Base-by-base conservation (phyloP, 805 yeast species). In the Wickerhamiella domercqiae region DNA sequence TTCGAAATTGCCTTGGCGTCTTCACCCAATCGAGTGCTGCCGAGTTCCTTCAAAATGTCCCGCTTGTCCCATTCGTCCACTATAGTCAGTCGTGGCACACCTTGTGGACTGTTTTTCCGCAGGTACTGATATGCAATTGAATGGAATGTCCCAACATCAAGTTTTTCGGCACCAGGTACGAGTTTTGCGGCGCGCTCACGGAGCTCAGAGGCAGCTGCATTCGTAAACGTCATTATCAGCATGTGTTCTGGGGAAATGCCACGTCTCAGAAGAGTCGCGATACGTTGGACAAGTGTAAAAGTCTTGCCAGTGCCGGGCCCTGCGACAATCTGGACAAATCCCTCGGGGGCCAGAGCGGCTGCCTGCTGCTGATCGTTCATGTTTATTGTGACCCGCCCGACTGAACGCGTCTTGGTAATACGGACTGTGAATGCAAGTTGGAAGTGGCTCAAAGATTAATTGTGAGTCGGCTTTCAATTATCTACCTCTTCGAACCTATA, bases 141-240 rank as follows among this genome's bases (percentile, higher is more conserved):
- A 55, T 87, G 98, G 55, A 87, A 87, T 0, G 97, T 90, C 1
- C 96, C 97, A 24, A 86, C 71, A 40, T 75, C 57, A 16, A 87
- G 55, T 1, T 41, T 28, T 34, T 64, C 63, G 1, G 61, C 51
- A 2, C 43, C 35, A 4, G 38, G 37, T 9, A 22, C 26, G 3
- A 32, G 34, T 7, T 7, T n/a, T 5, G 39, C 41, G 18, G 87
- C 56, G 30, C 97, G 63, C 22, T 71, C 77, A 9, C 62, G 58
- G 80, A 87, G 76, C 57, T 87, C 97, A 37, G 64, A 68, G 1
- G 96, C 93, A 0, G 98, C 97, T 49, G 79, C 81, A 48, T 81
- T 80, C 9, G 97, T 87, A 60, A 87, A 87, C 0, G 97, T 86
- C 4, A 95, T 82, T 16, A 86, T 90, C 1, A 87, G 68, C 15